These are phyloP conservation scores for Puccinia hordei DNA, from an alignment of 1,284 basidiomycete species.

Conservation along the genomic window DNA sequence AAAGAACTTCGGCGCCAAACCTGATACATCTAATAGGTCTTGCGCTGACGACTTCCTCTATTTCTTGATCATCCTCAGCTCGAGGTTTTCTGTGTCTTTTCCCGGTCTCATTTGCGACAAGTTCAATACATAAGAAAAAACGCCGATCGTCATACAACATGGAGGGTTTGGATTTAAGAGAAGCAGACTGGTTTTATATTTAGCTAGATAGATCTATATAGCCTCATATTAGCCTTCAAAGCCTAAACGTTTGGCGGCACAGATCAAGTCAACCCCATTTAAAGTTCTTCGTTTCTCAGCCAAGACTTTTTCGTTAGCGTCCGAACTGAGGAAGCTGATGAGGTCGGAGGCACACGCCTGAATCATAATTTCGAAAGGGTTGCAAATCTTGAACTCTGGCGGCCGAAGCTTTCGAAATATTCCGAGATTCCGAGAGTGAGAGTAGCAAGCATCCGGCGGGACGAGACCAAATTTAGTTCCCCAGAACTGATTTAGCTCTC, in stretches of 20 bases:
- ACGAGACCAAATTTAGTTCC: too few species aligned
- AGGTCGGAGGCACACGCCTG: conserved; percentile 45
- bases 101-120: conserved; percentile 34
- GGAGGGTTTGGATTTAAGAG: not conserved
- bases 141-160: not conserved
- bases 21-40: not conserved
- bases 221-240: conserved; percentile 42
- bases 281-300: conserved; percentile 29
- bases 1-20: not conserved
- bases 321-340: conserved; percentile 28
- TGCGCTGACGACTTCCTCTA: not conserved
- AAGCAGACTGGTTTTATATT: conserved; percentile 36
- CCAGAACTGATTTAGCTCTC: too few species aligned
- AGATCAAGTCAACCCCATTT: conserved; percentile 32
- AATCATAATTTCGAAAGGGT: conserved; percentile 31
- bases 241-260: conserved; percentile 25
- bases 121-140: not conserved
- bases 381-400: conserved; percentile 34
- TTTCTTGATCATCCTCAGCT: conserved; percentile 24
- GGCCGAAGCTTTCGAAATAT: conserved; percentile 34
- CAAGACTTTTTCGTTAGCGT: conserved; percentile 24
- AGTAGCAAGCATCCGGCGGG: conserved; percentile 69
- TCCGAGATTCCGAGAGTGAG: conserved; percentile 64
- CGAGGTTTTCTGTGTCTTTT: conserved; percentile 28
- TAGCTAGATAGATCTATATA: conserved; percentile 41